phyloP scores from a whole-genome alignment of 2,329 filamentous ascomycete genomes.

The Chaetomium sp. region DNA sequence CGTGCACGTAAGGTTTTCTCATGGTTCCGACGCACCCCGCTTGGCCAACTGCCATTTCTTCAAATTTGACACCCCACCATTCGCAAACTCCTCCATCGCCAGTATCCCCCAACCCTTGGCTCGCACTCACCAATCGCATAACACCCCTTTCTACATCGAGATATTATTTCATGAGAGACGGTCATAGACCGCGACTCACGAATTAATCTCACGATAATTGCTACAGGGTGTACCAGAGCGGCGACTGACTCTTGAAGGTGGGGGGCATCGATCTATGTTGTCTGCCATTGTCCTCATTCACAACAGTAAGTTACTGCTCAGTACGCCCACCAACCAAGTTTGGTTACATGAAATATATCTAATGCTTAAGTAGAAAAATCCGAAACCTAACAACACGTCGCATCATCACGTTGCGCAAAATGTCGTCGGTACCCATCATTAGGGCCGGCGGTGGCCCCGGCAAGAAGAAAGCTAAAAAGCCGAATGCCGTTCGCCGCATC shows the following conservation, averaged over 20 bases:
- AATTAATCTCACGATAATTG: not conserved
- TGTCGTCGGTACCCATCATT: slow-evolving; percentile 12
- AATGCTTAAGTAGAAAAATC: not conserved
- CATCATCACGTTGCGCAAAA: not conserved
- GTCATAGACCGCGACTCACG: not conserved
- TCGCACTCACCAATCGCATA: slow-evolving; percentile 23
- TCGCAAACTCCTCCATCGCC: slow-evolving; percentile 11
- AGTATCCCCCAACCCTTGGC: slow-evolving; percentile 21
- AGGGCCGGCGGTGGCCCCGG: slow-evolving; percentile 7
- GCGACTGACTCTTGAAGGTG: not conserved
- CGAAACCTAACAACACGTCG: not conserved
- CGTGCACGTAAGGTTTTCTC: slow-evolving; percentile 8
- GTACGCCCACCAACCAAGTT: too few species aligned
- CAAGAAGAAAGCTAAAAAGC: slow-evolving; percentile 21
- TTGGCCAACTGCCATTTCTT: slow-evolving; percentile 18
- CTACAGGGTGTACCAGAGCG: not conserved
- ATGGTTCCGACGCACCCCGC: slow-evolving; percentile 19
- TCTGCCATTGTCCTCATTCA: too few species aligned
- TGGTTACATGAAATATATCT: not conserved
- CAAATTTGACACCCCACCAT: slow-evolving; percentile 14
- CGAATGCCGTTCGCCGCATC: slow-evolving; percentile 24
- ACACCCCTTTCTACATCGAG: slow-evolving; percentile 15
- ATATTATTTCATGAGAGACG: not conserved
- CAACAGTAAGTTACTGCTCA: too few species aligned
- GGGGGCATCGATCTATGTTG: too few species aligned